Percentiles rank a stretch among this genome's conserved stretches.
These are phyloP conservation scores for Colletotrichum scovillei DNA, from an alignment of 2,329 filamentous ascomycete species.

Conservation along the genomic window DNA sequence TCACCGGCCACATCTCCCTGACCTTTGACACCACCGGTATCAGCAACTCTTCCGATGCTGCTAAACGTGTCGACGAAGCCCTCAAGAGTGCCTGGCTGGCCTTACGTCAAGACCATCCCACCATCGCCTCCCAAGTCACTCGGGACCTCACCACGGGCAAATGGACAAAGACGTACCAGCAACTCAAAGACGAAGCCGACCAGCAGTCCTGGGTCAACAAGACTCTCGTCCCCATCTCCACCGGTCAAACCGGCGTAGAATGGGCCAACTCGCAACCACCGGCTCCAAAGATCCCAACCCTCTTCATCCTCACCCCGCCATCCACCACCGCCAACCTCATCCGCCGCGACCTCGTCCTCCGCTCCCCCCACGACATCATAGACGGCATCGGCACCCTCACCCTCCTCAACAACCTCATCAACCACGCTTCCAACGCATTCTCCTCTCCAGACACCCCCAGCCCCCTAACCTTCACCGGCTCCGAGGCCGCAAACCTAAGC, in stretches of 20 bases:
- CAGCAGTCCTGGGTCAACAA: slow-evolving; percentile 42
- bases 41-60: background rate
- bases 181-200: slow-evolving; percentile 19
- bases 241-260: slow-evolving; percentile 41
- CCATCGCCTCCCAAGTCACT: slow-evolving; percentile 43
- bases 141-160: slow-evolving; percentile 36
- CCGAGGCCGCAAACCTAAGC: slow-evolving; percentile 39
- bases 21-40: slow-evolving; percentile 32
- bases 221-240: slow-evolving; percentile 43
- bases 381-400: slow-evolving; percentile 52
- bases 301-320: slow-evolving; percentile 45
- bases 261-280: slow-evolving; percentile 51
- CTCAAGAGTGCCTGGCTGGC: slow-evolving; percentile 48
- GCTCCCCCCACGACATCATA: slow-evolving; percentile 52
- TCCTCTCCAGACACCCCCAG: slow-evolving; percentile 21
- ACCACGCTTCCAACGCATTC: slow-evolving; percentile 40
- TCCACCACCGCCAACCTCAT: background rate
- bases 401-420: slow-evolving; percentile 46
- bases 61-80: slow-evolving; percentile 42
- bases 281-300: slow-evolving; percentile 44
- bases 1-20: slow-evolving; percentile 52
- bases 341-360: slow-evolving; percentile 47
- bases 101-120: slow-evolving; percentile 47
- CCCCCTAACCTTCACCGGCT: slow-evolving; percentile 37
- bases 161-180: slow-evolving; percentile 44